Conservation (phyloP, 257 asterid species). For the Solanum tarijense region DNA sequence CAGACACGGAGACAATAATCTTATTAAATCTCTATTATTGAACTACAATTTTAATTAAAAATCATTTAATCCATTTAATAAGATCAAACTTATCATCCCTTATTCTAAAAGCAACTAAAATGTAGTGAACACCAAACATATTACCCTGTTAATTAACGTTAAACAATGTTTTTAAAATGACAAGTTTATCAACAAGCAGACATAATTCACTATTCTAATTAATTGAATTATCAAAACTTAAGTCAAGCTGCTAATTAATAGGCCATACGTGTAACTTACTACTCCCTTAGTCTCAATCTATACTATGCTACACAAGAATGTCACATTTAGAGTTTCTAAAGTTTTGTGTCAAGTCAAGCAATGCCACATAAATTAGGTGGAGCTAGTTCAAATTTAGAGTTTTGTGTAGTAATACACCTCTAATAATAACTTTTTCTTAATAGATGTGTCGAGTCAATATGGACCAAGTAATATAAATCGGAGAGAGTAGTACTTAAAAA, state of each 20-base stretch:
- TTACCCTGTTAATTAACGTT: slow-evolving; percentile 1
- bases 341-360: neutral
- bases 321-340: neutral
- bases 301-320: neutral
- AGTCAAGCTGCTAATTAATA: neutral
- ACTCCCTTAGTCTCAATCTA: neutral
- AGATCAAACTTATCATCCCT: neutral
- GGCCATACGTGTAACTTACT: neutral
- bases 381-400: neutral
- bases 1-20: neutral
- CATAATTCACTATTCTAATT: neutral
- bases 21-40: neutral
- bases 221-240: neutral
- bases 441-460: neutral
- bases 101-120: slow-evolving; percentile 31
- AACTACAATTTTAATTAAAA: neutral
- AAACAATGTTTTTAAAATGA: neutral
- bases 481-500: neutral
- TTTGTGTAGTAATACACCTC: neutral
- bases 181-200: neutral
- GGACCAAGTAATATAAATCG: neutral
- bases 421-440: neutral
- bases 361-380: neutral
- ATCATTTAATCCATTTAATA: neutral
- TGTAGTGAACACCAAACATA: slow-evolving; percentile 15